Evolutionary conservation across 169 alveolate species (phyloP).

Genomic region (Plasmodium vinckei): DNA sequence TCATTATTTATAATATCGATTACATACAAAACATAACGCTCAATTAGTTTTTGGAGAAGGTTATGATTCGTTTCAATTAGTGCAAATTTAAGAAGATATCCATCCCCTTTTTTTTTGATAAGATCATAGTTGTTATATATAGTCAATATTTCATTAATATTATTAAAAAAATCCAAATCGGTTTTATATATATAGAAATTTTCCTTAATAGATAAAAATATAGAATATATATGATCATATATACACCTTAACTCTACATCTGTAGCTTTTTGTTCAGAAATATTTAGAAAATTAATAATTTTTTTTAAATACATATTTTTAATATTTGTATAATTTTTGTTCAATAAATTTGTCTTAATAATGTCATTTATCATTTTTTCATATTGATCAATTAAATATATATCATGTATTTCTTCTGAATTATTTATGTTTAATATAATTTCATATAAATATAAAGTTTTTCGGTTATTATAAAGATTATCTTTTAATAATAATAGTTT

Average conservation of each 20-base stretch:
- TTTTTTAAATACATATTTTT: constrained; percentile 73
- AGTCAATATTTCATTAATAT: constrained; percentile 47
- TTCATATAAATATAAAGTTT: constrained; percentile 51
- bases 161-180: constrained; percentile 36
- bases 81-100: constrained; percentile 42
- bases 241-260: constrained; percentile 57
- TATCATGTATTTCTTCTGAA: constrained; percentile 40
- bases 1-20: constrained; percentile 45
- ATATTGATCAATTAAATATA: constrained; percentile 53
- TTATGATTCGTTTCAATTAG: constrained; percentile 37
- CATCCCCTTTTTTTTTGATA: constrained; percentile 13
- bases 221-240: constrained; percentile 24
- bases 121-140: constrained; percentile 51
- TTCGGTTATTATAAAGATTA: constrained; percentile 54
- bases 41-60: constrained; percentile 29
- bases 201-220: constrained; percentile 34
- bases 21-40: constrained; percentile 61
- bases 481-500: constrained; percentile 35
- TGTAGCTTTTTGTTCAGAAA: constrained; percentile 44
- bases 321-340: constrained; percentile 54
- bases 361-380: constrained; percentile 66
- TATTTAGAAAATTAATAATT: constrained; percentile 67
- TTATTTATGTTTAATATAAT: constrained; percentile 55
- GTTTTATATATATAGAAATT: constrained; percentile 52
- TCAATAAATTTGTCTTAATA: constrained; percentile 61